Base-by-base conservation (phyloP, 2,329 filamentous ascomycete species). In the Aureobasidium pullulans region DNA sequence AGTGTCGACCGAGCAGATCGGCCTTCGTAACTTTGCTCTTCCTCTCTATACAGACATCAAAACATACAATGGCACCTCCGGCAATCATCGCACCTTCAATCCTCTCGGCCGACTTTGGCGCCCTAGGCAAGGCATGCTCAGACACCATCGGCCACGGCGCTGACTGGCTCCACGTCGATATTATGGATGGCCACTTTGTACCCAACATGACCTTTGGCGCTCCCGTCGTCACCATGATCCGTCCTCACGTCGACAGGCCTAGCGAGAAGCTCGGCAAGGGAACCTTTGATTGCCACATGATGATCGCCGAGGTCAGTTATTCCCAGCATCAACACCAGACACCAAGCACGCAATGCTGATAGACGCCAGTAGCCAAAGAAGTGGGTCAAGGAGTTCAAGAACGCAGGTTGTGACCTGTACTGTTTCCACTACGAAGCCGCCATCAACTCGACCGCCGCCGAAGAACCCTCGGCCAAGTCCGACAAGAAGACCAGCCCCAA, bases 211-310 rank as follows among this genome's bases (percentile, higher is more conserved):
- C 94, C 49, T 96, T 97, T 70, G 94, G 94, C 61, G 86, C 93
- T 19, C 92, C 93, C 5, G 91, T 99, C 39, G 94, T 99, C 47
- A 93, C 90, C 66, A 96, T 93, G 79, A 94, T 99, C 68, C 86
- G 94, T 63, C 80, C 83, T 47, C 89, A 96, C 69, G 92, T 99
- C 68, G 86, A 90, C 60, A 81, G 82, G 66, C 92, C 91, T 3
- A 79, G 80, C 42, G 78, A 81, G 54, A 81, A 81, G 36, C 79
- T 87, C 66, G 91, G 89, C 57, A 88, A 86, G 67, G 94, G 94
- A 63, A 97, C 93, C 13, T 99, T 99, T 73, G 94, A 99, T 76
- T 99, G 94, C 81, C 94, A 99, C 77, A 97, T 99, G 94, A 99
- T 99, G 94, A 96, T 99, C 71, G 86, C 90, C 69, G 93, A 99